These are phyloP conservation scores for Musa itinerans DNA, from an alignment of 176 grass and related monocot species.

Conservation along the genomic window DNA sequence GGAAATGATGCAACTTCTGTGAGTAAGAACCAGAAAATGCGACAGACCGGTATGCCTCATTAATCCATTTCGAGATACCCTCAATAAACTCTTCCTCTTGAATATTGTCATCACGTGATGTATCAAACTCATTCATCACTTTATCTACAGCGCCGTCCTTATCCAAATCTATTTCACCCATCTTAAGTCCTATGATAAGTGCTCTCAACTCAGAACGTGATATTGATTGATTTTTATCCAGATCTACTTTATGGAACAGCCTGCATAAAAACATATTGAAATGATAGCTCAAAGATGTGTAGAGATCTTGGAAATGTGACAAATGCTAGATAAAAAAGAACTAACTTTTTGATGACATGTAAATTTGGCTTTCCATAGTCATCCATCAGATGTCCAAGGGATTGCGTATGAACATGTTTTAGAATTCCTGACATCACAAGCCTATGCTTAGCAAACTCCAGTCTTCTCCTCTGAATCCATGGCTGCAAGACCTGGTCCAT, in stretches of 20 bases:
- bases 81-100: conserved; percentile 43
- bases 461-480: conserved; percentile 83
- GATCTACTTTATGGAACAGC: conserved; percentile 34
- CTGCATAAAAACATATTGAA: conserved; percentile 5
- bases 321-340: background rate
- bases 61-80: conserved; percentile 67
- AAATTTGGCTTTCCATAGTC: conserved; percentile 52
- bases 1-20: conserved; percentile 30
- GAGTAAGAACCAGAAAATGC: conserved; percentile 28
- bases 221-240: conserved; percentile 16
- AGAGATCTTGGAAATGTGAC: background rate
- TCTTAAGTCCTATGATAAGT: conserved; percentile 36
- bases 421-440: conserved; percentile 96
- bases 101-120: conserved; percentile 24
- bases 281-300: background rate
- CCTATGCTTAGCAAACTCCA: conserved; percentile 81
- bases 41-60: conserved; percentile 32
- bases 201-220: conserved; percentile 32
- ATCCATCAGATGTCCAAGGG: conserved; percentile 45
- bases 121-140: conserved; percentile 41
- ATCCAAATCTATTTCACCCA: conserved; percentile 31
- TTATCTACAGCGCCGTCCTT: conserved; percentile 27
- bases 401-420: conserved; percentile 34
- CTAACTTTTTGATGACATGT: conserved; percentile 51
- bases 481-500: conserved; percentile 81